Percentiles rank a stretch among this genome's conserved stretches.
These are phyloP conservation scores for Verticillium nonalfalfae DNA, from an alignment of 2,329 filamentous ascomycete genomes.

Conservation along the genomic window DNA sequence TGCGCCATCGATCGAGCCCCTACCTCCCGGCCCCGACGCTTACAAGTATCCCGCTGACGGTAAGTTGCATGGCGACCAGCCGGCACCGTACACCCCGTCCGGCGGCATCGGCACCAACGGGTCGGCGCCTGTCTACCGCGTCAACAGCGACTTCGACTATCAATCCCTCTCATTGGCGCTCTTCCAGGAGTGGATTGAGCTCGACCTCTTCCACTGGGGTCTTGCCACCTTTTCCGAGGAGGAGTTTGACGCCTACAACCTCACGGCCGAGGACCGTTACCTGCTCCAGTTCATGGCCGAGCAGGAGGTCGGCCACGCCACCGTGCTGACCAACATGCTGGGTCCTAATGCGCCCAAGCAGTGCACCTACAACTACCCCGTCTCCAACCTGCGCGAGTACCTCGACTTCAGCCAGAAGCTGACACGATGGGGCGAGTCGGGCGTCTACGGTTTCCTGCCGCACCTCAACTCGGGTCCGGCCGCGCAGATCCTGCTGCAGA, in stretches of 20 bases:
- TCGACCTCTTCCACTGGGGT: constrained; percentile 76
- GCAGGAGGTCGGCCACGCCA: constrained; percentile 74
- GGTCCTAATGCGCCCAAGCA: constrained; percentile 63
- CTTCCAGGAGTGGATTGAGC: constrained; percentile 80
- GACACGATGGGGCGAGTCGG: constrained; percentile 74
- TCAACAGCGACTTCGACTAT: constrained; percentile 78
- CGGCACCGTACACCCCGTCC: constrained; percentile 64
- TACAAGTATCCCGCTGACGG: constrained; percentile 70
- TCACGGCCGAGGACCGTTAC: constrained; percentile 62
- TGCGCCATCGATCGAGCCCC: constrained; percentile 49
- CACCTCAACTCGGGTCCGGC: constrained; percentile 73
- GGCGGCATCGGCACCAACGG: constrained; percentile 76
- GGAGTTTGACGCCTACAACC: constrained; percentile 63
- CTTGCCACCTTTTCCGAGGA: constrained; percentile 61
- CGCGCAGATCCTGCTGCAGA: constrained; percentile 66
- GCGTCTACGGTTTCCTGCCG: constrained; percentile 74
- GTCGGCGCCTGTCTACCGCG: constrained; percentile 67
- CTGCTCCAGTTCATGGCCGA: constrained; percentile 72
- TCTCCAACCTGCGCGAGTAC: constrained; percentile 66
- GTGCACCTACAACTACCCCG: constrained; percentile 80
- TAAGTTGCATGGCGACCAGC: constrained; percentile 57
- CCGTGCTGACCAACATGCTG: constrained; percentile 70
- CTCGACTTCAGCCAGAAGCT: constrained; percentile 81
- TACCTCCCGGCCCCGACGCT: constrained; percentile 53
- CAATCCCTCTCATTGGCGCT: constrained; percentile 68